Evolutionary conservation across 2,329 filamentous ascomycete species (phyloP).

Genomic region (Fusarium sp.): DNA sequence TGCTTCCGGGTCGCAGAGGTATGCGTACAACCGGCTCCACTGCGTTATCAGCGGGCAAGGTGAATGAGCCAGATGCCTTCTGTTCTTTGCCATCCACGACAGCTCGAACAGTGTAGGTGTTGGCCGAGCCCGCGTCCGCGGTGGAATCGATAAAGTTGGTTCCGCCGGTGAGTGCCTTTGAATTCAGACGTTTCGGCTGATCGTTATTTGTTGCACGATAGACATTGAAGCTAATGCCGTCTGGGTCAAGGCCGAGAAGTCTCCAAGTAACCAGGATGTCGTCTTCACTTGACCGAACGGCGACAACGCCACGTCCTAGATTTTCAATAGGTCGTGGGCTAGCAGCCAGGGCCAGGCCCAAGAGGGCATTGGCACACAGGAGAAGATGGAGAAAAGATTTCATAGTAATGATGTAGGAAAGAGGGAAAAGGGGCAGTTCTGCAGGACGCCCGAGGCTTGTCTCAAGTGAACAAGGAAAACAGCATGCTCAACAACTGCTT

Average conservation of each 20-base stretch:
- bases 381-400: neutral
- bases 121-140: slow-evolving; percentile 12
- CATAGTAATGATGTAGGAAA: neutral
- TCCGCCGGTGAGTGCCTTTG: slow-evolving; percentile 20
- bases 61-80: slow-evolving; percentile 18
- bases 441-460: neutral
- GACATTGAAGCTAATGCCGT: slow-evolving; percentile 35
- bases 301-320: slow-evolving; percentile 33
- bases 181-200: slow-evolving; percentile 20
- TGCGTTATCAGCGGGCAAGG: slow-evolving; percentile 12
- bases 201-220: slow-evolving; percentile 15
- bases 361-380: neutral
- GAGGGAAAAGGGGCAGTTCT: neutral
- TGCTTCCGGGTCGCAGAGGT: slow-evolving; percentile 23
- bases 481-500: neutral
- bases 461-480: neutral
- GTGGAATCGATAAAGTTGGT: slow-evolving; percentile 34
- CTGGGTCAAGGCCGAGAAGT: slow-evolving; percentile 34
- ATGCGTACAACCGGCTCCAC: slow-evolving; percentile 26
- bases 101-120: slow-evolving; percentile 31
- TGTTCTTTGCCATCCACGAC: slow-evolving; percentile 30
- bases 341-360: neutral
- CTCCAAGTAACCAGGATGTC: slow-evolving; percentile 32
- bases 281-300: slow-evolving; percentile 29
- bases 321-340: slow-evolving; percentile 23